Evolutionary conservation across 164 flowering plant species (phyloP).

Genomic region (Macadamia integrifolia): DNA sequence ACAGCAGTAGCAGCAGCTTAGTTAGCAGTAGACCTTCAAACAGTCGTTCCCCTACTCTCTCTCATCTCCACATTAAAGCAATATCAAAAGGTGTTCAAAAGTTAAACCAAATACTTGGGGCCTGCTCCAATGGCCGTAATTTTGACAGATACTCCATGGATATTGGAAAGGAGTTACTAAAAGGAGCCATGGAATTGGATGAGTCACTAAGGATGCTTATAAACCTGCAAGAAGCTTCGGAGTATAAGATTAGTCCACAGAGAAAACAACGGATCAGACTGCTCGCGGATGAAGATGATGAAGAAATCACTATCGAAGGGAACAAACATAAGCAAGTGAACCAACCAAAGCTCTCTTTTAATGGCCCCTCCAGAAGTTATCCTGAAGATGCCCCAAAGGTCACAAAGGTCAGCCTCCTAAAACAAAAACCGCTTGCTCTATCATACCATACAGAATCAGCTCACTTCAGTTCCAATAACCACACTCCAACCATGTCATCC

Average conservation of each 20-base stretch:
- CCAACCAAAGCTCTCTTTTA: conserved; percentile 62
- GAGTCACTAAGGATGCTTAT: conserved; percentile 71
- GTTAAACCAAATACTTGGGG: conserved; percentile 62
- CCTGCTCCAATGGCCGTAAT: conserved; percentile 48
- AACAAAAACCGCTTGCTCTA: conserved; percentile 28
- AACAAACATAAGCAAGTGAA: conserved; percentile 31
- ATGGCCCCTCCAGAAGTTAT: conserved; percentile 41
- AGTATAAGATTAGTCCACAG: conserved; percentile 31
- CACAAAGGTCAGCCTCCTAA: conserved; percentile 17
- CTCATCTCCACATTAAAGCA: conserved; percentile 55
- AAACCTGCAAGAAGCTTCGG: conserved; percentile 69
- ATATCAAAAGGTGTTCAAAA: conserved; percentile 74
- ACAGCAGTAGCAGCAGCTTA: conserved; percentile 56
- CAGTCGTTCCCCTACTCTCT: conserved; percentile 29
- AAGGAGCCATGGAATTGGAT: conserved; percentile 77
- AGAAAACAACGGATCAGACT: conserved; percentile 43
- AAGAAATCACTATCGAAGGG: conserved; percentile 13
- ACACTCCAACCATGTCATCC: conserved; percentile 31
- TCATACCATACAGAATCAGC: conserved; percentile 23
- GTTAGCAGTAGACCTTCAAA: conserved; percentile 23
- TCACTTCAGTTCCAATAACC: conserved; percentile 14
- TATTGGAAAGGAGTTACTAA: conserved; percentile 64
- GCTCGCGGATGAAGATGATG: conserved; percentile 58
- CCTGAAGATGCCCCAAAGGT: conserved; percentile 16
- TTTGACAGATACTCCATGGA: conserved; percentile 49